Conservation (phyloP, 192 early-diverging fungal species). For the Backusella tuberculispora region DNA sequence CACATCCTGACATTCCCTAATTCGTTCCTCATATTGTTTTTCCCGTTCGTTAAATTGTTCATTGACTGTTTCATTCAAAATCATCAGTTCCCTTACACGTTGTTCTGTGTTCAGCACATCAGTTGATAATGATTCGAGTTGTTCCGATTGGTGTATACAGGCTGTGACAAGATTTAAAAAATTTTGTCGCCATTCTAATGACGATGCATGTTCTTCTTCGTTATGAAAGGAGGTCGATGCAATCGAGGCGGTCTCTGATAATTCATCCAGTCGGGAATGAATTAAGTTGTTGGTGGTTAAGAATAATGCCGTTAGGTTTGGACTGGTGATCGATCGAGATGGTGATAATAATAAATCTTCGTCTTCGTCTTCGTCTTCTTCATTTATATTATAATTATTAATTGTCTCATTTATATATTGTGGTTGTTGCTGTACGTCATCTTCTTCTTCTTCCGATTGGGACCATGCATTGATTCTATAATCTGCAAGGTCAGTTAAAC, state of each 20-base stretch:
- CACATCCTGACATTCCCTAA: conserved; percentile 29
- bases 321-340: conserved; percentile 18
- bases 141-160: conserved; percentile 37
- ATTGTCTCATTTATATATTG: neutral
- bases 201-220: neutral
- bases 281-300: conserved; percentile 38
- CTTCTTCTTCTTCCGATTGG: neutral
- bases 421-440: neutral
- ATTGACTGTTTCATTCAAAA: conserved; percentile 16
- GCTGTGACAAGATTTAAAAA: conserved; percentile 22
- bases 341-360: neutral
- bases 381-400: neutral
- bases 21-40: conserved; percentile 29
- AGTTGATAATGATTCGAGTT: conserved; percentile 34
- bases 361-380: conserved; percentile 4
- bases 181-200: conserved; percentile 23
- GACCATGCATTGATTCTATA: conserved; percentile 9
- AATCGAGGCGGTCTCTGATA: conserved; percentile 31
- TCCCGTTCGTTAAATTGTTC: conserved; percentile 36
- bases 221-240: conserved; percentile 5
- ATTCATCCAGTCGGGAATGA: conserved; percentile 33
- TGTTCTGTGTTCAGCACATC: conserved; percentile 33
- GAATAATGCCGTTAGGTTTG: conserved; percentile 31
- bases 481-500: neutral
- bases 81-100: conserved; percentile 30